A percentile compares a stretch with the other conserved stretches of the same genome.
These are phyloP conservation scores for Drechslera avenae DNA, from an alignment of 2,329 filamentous ascomycete species.

Conservation along the genomic window DNA sequence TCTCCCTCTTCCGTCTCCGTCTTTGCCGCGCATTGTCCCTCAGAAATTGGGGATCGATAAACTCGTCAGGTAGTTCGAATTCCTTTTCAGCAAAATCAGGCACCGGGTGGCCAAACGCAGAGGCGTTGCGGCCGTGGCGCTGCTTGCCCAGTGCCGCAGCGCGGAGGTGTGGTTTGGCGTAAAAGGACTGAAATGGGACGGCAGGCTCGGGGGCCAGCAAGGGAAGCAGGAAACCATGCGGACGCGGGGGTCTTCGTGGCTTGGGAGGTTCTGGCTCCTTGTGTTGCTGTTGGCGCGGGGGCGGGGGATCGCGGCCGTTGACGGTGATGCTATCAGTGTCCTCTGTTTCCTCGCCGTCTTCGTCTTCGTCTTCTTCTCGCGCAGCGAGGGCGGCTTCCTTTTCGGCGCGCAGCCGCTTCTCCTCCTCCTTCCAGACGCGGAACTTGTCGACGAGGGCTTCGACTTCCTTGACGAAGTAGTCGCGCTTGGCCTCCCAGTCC, in stretches of 20 bases:
- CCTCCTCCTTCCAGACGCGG: slow-evolving; percentile 82
- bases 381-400: slow-evolving; percentile 67
- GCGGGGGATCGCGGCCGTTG: slow-evolving; percentile 13
- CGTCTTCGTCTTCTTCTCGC: slow-evolving; percentile 54
- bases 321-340: slow-evolving; percentile 38
- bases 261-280: slow-evolving; percentile 45
- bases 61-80: slow-evolving; percentile 75
- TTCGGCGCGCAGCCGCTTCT: slow-evolving; percentile 79
- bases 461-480: slow-evolving; percentile 84
- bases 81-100: slow-evolving; percentile 74
- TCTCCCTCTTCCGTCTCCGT: slow-evolving; percentile 64
- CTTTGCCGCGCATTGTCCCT: slow-evolving; percentile 66
- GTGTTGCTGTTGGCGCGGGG: slow-evolving; percentile 52
- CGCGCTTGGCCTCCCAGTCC: slow-evolving; percentile 81
- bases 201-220: slow-evolving; percentile 43
- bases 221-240: slow-evolving; percentile 40
- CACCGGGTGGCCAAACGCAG: slow-evolving; percentile 81
- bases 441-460: slow-evolving; percentile 85
- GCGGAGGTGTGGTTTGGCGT: slow-evolving; percentile 76
- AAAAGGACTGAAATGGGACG: slow-evolving; percentile 85
- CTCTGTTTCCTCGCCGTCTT: slow-evolving; percentile 45
- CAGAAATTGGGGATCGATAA: slow-evolving; percentile 55
- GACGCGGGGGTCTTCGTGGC: slow-evolving; percentile 39
- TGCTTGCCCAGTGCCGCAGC: slow-evolving; percentile 76
- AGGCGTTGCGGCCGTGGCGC: slow-evolving; percentile 70